A percentile compares a stretch with the other conserved stretches of the same genome.
Evolutionary conservation across 805 yeast genomes (phyloP).

Genomic region (Monosporozyma aquatica): DNA sequence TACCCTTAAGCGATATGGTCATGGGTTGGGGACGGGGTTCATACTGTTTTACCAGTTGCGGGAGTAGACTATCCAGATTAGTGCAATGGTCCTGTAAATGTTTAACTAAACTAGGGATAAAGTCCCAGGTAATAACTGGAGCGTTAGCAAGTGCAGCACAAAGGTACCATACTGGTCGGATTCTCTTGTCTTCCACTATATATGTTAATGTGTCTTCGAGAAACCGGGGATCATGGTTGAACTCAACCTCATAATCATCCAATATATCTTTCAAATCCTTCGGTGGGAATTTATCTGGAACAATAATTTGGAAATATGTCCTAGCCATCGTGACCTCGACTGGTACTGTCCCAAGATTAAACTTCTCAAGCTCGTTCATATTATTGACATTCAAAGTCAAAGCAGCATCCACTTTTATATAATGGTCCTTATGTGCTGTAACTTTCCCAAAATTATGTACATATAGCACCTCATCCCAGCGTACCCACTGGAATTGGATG

Average conservation of each 20-base stretch:
- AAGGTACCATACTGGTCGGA: not conserved
- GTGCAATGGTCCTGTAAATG: not conserved
- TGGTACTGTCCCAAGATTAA: not conserved
- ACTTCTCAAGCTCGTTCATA: not conserved
- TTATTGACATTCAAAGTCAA: constrained; percentile 4
- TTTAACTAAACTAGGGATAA: not conserved
- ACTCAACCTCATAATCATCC: not conserved
- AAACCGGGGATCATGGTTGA: not conserved
- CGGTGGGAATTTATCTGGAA: not conserved
- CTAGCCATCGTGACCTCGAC: not conserved
- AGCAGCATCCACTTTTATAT: constrained; percentile 14
- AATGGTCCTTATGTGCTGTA: constrained; percentile 16
- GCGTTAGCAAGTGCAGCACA: not conserved
- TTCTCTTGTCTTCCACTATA: not conserved
- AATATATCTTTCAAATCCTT: no score
- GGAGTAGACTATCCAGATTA: not conserved
- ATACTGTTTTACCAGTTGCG: not conserved
- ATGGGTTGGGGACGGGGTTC: no score
- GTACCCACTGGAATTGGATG: constrained; percentile 15
- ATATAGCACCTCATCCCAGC: constrained; percentile 1
- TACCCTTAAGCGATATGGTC: not conserved
- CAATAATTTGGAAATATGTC: not conserved
- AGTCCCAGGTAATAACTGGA: not conserved
- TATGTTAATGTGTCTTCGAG: not conserved
- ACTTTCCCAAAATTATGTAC: constrained; percentile 23